Evolutionary conservation across 2,329 filamentous ascomycete species (phyloP).

Genomic region (Ascosphaera pollenicola): DNA sequence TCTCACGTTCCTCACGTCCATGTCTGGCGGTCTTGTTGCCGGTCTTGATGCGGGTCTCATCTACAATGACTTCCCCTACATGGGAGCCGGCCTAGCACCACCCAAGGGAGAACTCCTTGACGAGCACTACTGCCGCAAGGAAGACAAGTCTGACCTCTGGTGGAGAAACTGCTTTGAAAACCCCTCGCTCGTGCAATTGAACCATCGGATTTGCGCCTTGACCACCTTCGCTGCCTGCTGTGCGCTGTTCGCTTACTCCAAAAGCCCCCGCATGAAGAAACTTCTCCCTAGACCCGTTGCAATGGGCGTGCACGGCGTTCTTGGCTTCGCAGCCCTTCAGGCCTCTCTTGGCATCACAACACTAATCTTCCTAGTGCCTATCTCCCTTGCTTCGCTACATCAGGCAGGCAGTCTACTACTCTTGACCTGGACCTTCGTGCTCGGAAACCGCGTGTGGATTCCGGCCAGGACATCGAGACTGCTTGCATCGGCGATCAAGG

Average conservation of each 20-base stretch:
- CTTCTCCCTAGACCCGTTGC: slow-evolving; percentile 33
- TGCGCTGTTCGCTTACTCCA: slow-evolving; percentile 58
- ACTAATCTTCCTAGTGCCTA: slow-evolving; percentile 82
- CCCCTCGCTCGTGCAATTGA: slow-evolving; percentile 80
- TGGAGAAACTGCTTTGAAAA: slow-evolving; percentile 99
- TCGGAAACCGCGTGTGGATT: slow-evolving; percentile 57
- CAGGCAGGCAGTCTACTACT: slow-evolving; percentile 78
- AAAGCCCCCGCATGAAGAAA: slow-evolving; percentile 40
- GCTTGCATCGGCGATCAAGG: slow-evolving; percentile 26
- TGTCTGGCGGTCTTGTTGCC: slow-evolving; percentile 85
- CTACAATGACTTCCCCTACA: slow-evolving; percentile 96
- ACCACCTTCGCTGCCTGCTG: slow-evolving; percentile 70
- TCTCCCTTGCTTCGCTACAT: slow-evolving; percentile 68
- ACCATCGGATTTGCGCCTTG: slow-evolving; percentile 80
- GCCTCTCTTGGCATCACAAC: slow-evolving; percentile 75
- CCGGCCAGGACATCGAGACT: slow-evolving; percentile 42
- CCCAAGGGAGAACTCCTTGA: slow-evolving; percentile 68
- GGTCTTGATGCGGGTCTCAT: slow-evolving; percentile 91
- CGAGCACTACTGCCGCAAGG: slow-evolving; percentile 58
- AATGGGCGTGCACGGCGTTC: slow-evolving; percentile 53
- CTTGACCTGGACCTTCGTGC: slow-evolving; percentile 57
- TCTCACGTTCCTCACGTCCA: slow-evolving; percentile 70
- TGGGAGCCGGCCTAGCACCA: slow-evolving; percentile 67
- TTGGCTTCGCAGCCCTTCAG: slow-evolving; percentile 66
- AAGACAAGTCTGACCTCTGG: slow-evolving; percentile 64